These are phyloP conservation scores for Rhamnella rubrinervis DNA, from an alignment of 331 rosid species.

Conservation along the genomic window DNA sequence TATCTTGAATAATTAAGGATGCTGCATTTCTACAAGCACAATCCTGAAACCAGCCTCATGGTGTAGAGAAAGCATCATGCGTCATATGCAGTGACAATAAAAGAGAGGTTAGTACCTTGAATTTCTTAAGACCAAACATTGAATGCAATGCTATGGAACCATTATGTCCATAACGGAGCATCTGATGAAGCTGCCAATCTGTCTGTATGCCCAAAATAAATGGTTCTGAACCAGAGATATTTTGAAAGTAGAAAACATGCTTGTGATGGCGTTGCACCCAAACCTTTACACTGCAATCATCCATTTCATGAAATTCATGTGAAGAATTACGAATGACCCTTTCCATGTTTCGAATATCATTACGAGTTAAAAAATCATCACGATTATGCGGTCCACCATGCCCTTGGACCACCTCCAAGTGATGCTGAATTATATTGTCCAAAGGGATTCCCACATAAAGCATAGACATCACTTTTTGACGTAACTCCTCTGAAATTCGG, in stretches of 20 bases:
- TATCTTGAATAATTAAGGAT: conserved; percentile 3
- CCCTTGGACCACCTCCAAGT: conserved; percentile 60
- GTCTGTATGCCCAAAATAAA: conserved; percentile 76
- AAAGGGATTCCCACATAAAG: conserved; percentile 65
- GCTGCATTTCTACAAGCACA: neutral
- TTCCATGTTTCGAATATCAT: conserved; percentile 88
- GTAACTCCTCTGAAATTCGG: conserved; percentile 75
- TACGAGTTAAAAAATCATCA: conserved; percentile 74
- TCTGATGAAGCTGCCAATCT: conserved; percentile 86
- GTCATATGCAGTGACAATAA: conserved; percentile 15
- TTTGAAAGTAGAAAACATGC: conserved; percentile 64
- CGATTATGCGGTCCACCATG: conserved; percentile 76
- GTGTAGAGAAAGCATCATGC: neutral
- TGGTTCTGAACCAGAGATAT: conserved; percentile 36
- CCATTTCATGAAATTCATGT: conserved; percentile 49
- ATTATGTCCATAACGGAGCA: conserved; percentile 63
- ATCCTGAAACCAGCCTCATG: neutral
- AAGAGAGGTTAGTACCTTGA: conserved; percentile 48
- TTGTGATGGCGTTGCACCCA: conserved; percentile 76
- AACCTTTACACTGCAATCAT: conserved; percentile 54
- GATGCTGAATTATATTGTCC: conserved; percentile 68
- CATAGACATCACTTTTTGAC: conserved; percentile 76
- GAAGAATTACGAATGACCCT: conserved; percentile 62
- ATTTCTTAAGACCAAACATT: conserved; percentile 58
- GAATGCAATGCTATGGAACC: conserved; percentile 60